These are phyloP conservation scores for Rhodotorula sp. DNA, from an alignment of 1,284 basidiomycete species.

Conservation along the genomic window DNA sequence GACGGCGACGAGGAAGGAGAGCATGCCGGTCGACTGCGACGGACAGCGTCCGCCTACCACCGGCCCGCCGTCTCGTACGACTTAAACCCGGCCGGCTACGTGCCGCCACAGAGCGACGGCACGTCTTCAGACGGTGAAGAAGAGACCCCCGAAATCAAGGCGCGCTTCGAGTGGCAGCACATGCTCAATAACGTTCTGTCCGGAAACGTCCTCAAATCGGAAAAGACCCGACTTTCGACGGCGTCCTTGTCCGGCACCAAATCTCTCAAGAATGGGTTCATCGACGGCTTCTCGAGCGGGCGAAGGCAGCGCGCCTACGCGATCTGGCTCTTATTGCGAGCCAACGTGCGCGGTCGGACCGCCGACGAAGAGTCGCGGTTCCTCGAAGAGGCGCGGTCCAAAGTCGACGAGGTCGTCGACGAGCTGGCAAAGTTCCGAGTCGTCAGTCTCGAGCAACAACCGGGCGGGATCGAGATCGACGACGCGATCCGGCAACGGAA, in stretches of 20 bases:
- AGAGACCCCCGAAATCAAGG: constrained; percentile 34
- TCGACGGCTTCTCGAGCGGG: constrained; percentile 35
- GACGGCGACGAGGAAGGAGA: constrained; percentile 32
- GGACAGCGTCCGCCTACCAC: constrained; percentile 18
- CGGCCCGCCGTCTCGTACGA: constrained; percentile 36
- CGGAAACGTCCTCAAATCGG: constrained; percentile 87
- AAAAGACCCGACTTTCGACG: constrained; percentile 71
- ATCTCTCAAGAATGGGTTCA: constrained; percentile 35
- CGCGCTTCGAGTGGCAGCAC: constrained; percentile 88
- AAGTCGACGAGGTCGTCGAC: constrained; percentile 77
- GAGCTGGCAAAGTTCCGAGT: constrained; percentile 75
- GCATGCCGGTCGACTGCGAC: constrained; percentile 15
- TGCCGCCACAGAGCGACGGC: constrained; percentile 3
- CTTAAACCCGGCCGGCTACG: constrained; percentile 24
- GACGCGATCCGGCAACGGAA: constrained; percentile 23
- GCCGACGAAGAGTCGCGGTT: constrained; percentile 77
- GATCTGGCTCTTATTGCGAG: constrained; percentile 88
- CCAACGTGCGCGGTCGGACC: constrained; percentile 74
- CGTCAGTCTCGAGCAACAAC: constrained; percentile 52
- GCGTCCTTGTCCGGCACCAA: constrained; percentile 40
- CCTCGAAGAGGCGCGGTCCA: constrained; percentile 76
- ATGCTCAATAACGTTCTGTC: constrained; percentile 88
- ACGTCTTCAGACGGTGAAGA: constrained; percentile 22
- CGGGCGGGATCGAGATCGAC: constrained; percentile 43
- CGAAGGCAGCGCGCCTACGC: constrained; percentile 52